Evolutionary conservation across 2,329 filamentous ascomycete genomes (phyloP), one percentile per base, ranked within the genome.

Genomic region (Fusarium globosum): DNA sequence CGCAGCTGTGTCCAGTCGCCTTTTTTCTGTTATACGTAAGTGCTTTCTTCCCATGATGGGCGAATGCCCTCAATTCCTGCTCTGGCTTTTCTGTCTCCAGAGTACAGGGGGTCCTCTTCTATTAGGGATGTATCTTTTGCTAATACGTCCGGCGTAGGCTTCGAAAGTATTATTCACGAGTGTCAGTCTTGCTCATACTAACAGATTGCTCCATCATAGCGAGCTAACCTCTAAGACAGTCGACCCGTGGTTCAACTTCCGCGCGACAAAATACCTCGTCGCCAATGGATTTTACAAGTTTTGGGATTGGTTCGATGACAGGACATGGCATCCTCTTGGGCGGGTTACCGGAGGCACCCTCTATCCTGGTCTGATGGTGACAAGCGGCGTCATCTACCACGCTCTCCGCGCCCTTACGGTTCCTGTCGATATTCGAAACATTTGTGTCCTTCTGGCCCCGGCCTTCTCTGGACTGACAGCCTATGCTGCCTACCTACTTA

Each of bases 241-340:
- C 86, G 96, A 99, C 85, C 96, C 96, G 41, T 99, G 96, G 96
- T 99, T 99, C 87, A 99, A 99, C 85, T 99, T 99, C 85, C 90
- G 96, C 84, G 96, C 96, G 76, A 98, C 96, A 64, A 98, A 98
- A 85, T 98, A 99, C 81, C 90, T 99, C 63, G 94, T 99, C 63
- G 90, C 96, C 81, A 91, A 99, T 91, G 96, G 96, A 79, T 98
- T 99, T 86, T 97, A 97, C 84, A 95, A 93, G 83, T 99, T 99
- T 83, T 99, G 96, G 96, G 96, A 99, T 83, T 99, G 96, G 96
- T 99, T 99, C 81, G 96, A 99, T 85, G 96, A 99, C 87, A 92
- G 96, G 87, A 99, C 96, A 90, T 99, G 96, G 96, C 96, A 99
- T 85, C 96, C 96, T 78, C 93, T 99, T 71, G 96, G 96, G 79